A percentile compares a stretch with the other conserved stretches of the same genome.
These are phyloP conservation scores for Aspergillus texensis DNA, from an alignment of 2,329 filamentous ascomycete species.

Conservation along the genomic window DNA sequence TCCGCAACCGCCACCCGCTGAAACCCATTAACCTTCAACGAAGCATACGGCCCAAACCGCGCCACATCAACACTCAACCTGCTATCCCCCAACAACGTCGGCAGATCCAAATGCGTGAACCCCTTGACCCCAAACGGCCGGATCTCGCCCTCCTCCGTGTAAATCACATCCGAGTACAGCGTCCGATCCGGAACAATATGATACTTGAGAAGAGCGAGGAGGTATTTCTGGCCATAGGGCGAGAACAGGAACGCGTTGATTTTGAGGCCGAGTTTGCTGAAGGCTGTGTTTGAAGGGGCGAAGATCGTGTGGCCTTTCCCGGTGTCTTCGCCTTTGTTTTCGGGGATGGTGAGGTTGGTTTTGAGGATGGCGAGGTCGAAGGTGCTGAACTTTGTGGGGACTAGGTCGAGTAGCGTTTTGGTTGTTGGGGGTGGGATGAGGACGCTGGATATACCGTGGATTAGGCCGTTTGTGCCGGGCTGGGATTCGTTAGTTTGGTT, in stretches of 20 bases:
- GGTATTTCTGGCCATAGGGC: constrained; percentile 38
- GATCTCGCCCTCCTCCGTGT: constrained; percentile 58
- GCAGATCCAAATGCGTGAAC: constrained; percentile 61
- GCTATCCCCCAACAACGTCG: constrained; percentile 69
- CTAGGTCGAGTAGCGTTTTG: constrained; percentile 63
- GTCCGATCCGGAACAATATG: constrained; percentile 12
- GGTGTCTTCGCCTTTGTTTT: neutral
- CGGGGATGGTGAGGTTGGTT: neutral
- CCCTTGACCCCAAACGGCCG: constrained; percentile 34
- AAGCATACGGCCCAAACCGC: constrained; percentile 67
- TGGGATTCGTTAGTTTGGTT: constrained; percentile 30
- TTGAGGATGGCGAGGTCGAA: neutral
- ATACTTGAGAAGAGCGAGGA: constrained; percentile 7
- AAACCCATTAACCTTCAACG: constrained; percentile 76
- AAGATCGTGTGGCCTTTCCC: constrained; percentile 7
- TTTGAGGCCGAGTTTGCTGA: constrained; percentile 3
- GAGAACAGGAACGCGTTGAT: constrained; percentile 74
- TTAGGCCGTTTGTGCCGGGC: constrained; percentile 76
- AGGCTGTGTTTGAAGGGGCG: constrained; percentile 11
- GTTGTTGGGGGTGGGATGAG: constrained; percentile 74
- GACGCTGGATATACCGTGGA: constrained; percentile 75
- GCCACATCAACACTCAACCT: constrained; percentile 72
- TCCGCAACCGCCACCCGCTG: constrained; percentile 68
- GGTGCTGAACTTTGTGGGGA: constrained; percentile 9
- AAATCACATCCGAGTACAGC: constrained; percentile 72